Evolutionary conservation across 2,329 filamentous ascomycete species (phyloP).

Genomic region (Colletotrichum tofieldiae): DNA sequence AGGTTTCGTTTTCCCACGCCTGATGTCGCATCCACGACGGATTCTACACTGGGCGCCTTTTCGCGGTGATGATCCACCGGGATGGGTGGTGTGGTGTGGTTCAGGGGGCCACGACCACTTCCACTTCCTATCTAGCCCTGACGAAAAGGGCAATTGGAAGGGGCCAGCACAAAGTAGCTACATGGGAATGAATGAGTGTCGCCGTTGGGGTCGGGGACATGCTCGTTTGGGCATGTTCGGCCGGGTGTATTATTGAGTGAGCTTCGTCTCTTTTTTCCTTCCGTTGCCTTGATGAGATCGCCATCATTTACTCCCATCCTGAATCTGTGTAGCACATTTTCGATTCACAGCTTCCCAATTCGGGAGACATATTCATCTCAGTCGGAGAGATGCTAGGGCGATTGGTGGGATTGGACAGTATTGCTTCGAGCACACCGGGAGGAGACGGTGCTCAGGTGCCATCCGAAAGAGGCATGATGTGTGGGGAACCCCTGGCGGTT

Average conservation of each 20-base stretch:
- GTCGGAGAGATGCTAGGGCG: conserved; percentile 5
- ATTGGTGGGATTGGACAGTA: conserved; percentile 38
- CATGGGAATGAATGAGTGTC: background rate
- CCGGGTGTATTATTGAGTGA: background rate
- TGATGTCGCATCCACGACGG: conserved; percentile 16
- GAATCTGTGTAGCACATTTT: background rate
- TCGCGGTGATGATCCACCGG: conserved; percentile 22
- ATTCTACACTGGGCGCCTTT: background rate
- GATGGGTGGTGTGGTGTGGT: conserved; percentile 10
- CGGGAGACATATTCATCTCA: background rate
- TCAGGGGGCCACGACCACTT: conserved; percentile 6
- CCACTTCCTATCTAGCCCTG: background rate
- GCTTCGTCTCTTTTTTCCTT: background rate
- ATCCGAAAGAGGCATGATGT: conserved; percentile 17
- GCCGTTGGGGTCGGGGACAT: background rate
- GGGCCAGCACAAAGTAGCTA: background rate
- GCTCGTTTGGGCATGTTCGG: background rate
- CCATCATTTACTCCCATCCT: background rate
- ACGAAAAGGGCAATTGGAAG: background rate
- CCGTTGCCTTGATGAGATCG: background rate
- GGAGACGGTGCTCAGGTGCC: conserved; percentile 1
- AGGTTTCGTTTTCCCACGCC: background rate
- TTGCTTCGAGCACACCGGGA: background rate
- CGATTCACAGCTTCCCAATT: background rate
- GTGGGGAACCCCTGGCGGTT: conserved; percentile 33